Evolutionary conservation across 2,329 filamentous ascomycete genomes (phyloP), one percentile per base, ranked within the genome.

Genomic region (Hypoxylon sp.): DNA sequence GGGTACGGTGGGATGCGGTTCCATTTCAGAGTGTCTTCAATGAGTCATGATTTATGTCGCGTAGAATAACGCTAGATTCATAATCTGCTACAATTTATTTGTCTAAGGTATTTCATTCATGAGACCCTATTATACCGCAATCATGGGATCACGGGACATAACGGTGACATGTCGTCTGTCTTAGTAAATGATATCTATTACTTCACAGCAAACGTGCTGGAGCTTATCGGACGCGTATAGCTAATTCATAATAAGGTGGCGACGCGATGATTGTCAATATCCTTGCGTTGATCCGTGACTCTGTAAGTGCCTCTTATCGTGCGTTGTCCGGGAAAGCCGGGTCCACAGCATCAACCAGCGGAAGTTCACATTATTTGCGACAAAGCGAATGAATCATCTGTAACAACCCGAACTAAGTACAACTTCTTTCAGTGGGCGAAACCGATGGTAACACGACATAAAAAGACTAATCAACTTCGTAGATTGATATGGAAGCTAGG

Each of bases 1-100:
- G 51, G 13, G 51, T 55, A n/a, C 17, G 51, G 20, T 55, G 51
- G 51, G 20, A 55, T 22, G 30, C 31, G 3, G 14, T 53, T 22
- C 50, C 50, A 22, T 53, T 53, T 53, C 30, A 37, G 31, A 53
- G 11, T 25, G 17, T 3, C 11, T 6, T 25, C 27, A 17, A 6
- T 2, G 6, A 33, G 14, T 17, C 6, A 17, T 31, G 20, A 20
- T 20, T 20, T 20, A 20, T 20, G 20, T 20, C 20, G 20, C 20
- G 4, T 37, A n/a, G 2, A 48, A 22, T 48, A 4, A 25, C 10
- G 11, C 2, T 14, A 22, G 35, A 37, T n/a, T 37, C 6, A 37
- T 37, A 13, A 37, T 5, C 5, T 5, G 25, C 25, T 27, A 2
- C 5, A 14, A 14, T 37, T 37, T 37, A 20, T 20, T 20, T 20